A percentile compares a stretch with the other conserved stretches of the same genome.
phyloP scores from a whole-genome alignment of 176 grass and related monocot species.

The Hsuehochloa calcarea region DNA sequence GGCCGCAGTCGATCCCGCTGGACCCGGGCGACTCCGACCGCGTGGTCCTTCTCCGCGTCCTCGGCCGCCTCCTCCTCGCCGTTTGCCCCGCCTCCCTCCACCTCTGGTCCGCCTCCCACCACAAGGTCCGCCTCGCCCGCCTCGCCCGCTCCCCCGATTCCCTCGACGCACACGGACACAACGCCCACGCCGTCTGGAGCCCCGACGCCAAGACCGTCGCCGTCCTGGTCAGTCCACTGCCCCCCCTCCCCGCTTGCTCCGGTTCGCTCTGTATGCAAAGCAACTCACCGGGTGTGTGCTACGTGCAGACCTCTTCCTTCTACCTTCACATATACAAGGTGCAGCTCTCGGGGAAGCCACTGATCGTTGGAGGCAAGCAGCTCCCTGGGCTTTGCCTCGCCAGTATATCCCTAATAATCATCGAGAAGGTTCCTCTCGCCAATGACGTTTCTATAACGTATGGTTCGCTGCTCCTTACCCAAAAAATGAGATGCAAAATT shows the following conservation, averaged over 20 bases:
- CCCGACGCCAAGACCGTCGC: slow-evolving; percentile 79
- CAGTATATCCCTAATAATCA: slow-evolving; percentile 62
- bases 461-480: slow-evolving; percentile 17
- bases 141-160: slow-evolving; percentile 61
- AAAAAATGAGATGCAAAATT: not conserved
- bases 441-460: slow-evolving; percentile 70
- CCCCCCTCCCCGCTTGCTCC: not conserved
- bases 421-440: slow-evolving; percentile 75
- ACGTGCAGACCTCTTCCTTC: slow-evolving; percentile 71
- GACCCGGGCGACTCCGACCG: slow-evolving; percentile 62
- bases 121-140: slow-evolving; percentile 73
- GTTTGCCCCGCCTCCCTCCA: slow-evolving; percentile 83
- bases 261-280: not conserved
- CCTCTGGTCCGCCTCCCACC: slow-evolving; percentile 86
- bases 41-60: slow-evolving; percentile 78
- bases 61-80: slow-evolving; percentile 70
- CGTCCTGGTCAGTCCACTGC: slow-evolving; percentile 61
- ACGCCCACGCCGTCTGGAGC: slow-evolving; percentile 87
- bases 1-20: slow-evolving; percentile 92
- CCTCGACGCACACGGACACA: slow-evolving; percentile 62
- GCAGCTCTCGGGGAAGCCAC: slow-evolving; percentile 74
- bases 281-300: not conserved
- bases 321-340: slow-evolving; percentile 87
- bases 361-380: slow-evolving; percentile 78
- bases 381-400: slow-evolving; percentile 68